Evolutionary conservation across 257 asterid species (phyloP).

Genomic region (Thymus mandschuricus): DNA sequence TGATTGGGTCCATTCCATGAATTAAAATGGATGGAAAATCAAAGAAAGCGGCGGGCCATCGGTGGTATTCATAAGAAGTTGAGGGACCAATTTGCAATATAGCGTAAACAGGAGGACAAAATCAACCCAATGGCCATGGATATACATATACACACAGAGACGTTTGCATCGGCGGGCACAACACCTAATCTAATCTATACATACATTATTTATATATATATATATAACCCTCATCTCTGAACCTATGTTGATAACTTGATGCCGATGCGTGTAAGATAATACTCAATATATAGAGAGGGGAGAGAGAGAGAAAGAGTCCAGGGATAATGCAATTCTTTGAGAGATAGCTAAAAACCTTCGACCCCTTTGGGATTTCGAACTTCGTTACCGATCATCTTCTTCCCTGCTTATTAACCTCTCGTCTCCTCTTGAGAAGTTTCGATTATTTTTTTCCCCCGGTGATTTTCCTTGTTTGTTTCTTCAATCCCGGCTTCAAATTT

Average conservation of each 20-base stretch:
- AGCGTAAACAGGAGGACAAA: no score
- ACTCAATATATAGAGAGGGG: constrained; percentile 24
- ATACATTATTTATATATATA: no score
- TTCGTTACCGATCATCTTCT: background rate
- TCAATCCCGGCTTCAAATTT: constrained; percentile 30
- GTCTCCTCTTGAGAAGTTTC: constrained; percentile 13
- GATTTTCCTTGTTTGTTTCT: constrained; percentile 23
- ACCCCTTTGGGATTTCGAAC: constrained; percentile 16
- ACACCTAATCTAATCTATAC: background rate
- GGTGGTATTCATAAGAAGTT: no score
- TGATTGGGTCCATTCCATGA: no score
- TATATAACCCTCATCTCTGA: constrained; percentile 11
- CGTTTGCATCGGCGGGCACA: constrained; percentile 19
- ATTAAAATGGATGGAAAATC: no score
- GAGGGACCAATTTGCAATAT: no score
- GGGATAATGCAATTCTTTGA: constrained; percentile 36
- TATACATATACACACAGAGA: no score
- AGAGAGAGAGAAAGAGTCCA: constrained; percentile 26
- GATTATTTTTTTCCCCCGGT: constrained; percentile 13
- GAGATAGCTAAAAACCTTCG: constrained; percentile 18
- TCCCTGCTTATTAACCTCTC: background rate
- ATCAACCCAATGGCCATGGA: no score
- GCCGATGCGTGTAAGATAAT: constrained; percentile 38
- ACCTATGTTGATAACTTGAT: constrained; percentile 6
- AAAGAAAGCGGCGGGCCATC: no score